Base-by-base conservation (phyloP, 2,329 filamentous ascomycete species). In the Beauveria medogensis region DNA sequence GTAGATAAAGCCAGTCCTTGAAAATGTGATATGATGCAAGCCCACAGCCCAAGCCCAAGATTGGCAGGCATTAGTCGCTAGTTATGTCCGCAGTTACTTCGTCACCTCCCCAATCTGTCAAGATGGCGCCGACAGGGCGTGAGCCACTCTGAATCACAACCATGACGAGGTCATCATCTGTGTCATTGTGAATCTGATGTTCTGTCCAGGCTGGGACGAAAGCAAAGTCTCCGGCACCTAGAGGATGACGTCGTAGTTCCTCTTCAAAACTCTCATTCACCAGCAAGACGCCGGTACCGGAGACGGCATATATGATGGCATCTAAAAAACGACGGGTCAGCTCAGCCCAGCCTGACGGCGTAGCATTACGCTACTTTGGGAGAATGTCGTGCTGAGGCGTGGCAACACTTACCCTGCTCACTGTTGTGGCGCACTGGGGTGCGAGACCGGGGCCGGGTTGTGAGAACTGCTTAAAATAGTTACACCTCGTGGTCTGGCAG, bases 391-490 rank as follows among this genome's bases (percentile, higher is more conserved):
- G 57, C 48, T 41, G 50, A 59, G 50, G 50, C n/a, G 26, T 50
- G 56, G 50, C 8, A 37, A 65, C 12, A 50, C 76, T 67, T 68
- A 85, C 83, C 83, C 78, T 90, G 85, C 68, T 85, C 81, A 59
- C 86, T 87, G 67, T 90, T 86, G 67, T 91, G 88, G 64, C 88
- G 86, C 24, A 91, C 77, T 6, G 82, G 80, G 0, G 85, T 85
- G 2, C 79, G 74, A 30, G 83, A 84, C 57, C 82, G 80, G 7
- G 87, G 84, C 64, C 84, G 82, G 2, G 86, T 82, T 44, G 85
- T 81, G 72, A 89, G 79, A 10, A 89, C 82, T 83, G 64, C 60
- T 56, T 52, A 58, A 63, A 63, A 63, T 62, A 62, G 67, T 73
- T 66, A 69, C 63, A 59, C 63, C 63, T 54, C 44, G 57, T 59